A percentile compares a stretch with the other conserved stretches of the same genome.
Evolutionary conservation across 169 alveolate genomes (phyloP).

Genomic region (Amoebophrya sp.): DNA sequence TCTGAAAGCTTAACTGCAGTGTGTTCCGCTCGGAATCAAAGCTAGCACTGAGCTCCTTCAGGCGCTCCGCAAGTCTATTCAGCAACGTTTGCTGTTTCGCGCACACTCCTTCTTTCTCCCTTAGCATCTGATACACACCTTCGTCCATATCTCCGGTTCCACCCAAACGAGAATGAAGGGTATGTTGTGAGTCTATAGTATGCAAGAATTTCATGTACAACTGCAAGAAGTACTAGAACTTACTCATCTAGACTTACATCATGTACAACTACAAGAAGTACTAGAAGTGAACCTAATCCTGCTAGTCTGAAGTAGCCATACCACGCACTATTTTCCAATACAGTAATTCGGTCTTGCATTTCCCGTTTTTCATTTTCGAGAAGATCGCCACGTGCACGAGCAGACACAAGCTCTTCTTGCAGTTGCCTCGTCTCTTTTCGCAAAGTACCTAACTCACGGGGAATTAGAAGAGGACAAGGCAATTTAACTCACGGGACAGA

Average conservation of each 20-base stretch:
- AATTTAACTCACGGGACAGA: not conserved
- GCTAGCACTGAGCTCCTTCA: not conserved
- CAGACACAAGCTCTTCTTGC: not conserved
- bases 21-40: not conserved
- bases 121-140: not conserved
- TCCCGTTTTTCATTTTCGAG: not conserved
- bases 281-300: not conserved
- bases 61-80: not conserved
- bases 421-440: not conserved
- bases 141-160: too few species aligned
- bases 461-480: not conserved
- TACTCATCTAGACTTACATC: too few species aligned
- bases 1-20: too few species aligned
- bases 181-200: too few species aligned
- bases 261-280: too few species aligned
- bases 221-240: too few species aligned
- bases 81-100: not conserved
- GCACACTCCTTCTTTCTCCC: not conserved
- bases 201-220: too few species aligned
- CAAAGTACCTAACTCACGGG: too few species aligned
- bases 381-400: not conserved
- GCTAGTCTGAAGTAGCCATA: not conserved
- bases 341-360: not conserved
- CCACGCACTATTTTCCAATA: not conserved
- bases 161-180: too few species aligned